phyloP scores from a whole-genome alignment of 495 filamentous ascomycete species.

The Poronia punctata region DNA sequence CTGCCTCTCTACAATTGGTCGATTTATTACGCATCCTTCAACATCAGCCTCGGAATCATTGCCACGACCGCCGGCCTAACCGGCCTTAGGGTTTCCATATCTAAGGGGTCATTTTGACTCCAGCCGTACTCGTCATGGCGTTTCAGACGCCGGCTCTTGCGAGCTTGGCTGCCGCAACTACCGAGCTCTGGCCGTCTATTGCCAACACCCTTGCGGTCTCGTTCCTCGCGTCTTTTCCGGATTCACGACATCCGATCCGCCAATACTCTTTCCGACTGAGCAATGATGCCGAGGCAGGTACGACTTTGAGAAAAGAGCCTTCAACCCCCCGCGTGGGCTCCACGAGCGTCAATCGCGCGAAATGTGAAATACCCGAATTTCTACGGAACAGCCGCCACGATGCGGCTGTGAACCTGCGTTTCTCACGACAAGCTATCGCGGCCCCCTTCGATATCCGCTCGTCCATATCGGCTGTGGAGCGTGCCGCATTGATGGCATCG shows the following conservation, averaged over 20 bases:
- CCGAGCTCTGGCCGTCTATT: slow-evolving; percentile 51
- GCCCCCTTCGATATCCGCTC: slow-evolving; percentile 27
- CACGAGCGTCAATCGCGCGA: slow-evolving; percentile 5
- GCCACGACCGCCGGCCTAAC: too few relatives aligned
- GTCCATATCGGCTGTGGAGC: slow-evolving; percentile 22
- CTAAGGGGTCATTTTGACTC: too few relatives aligned
- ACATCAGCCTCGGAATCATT: too few relatives aligned
- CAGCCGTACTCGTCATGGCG: slow-evolving; percentile 19
- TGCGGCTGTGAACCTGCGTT: slow-evolving; percentile 8
- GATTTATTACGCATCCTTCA: too few relatives aligned
- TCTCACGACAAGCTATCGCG: slow-evolving; percentile 14
- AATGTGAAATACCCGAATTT: slow-evolving; percentile 34
- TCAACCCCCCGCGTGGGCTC: too few relatives aligned
- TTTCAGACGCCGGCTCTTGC: slow-evolving; percentile 27
- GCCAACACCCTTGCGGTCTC: slow-evolving; percentile 39
- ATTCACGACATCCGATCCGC: slow-evolving; percentile 6
- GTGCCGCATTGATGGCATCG: slow-evolving; percentile 18
- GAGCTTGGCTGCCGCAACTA: slow-evolving; percentile 43
- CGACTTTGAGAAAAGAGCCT: too few relatives aligned
- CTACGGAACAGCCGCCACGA: slow-evolving; percentile 25
- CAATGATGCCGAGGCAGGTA: too few relatives aligned
- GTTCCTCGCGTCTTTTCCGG: slow-evolving; percentile 24
- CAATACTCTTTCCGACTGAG: too few relatives aligned
- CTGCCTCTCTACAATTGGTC: too few relatives aligned
- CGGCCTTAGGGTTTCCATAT: too few relatives aligned